Evolutionary conservation across 768 basidiomycete species (phyloP), one percentile per base, ranked within the genome.

Genomic region (Xerocomellus amylosporus): DNA sequence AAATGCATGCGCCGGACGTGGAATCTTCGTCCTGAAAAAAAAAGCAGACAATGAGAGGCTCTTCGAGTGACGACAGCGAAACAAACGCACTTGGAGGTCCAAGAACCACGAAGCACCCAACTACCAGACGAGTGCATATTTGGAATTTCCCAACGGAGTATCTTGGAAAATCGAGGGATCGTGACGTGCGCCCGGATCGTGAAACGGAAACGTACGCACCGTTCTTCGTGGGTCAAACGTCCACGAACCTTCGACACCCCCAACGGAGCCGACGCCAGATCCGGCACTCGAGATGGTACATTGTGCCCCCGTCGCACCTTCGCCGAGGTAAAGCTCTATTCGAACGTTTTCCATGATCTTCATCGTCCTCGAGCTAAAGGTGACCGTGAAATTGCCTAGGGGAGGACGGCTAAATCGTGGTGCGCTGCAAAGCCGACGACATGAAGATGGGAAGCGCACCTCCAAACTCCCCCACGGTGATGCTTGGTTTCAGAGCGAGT

Each of bases 21-120:
- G 77, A 44, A 66, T 64, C 33, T 70, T 58, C 0, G 65, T 79
- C 68, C 75, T 80, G 55, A 26, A 15, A 6, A 59, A 52, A 49
- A 61, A 57, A 43, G n/a, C n/a, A n/a, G 17, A 12, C n/a, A 55
- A 55, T 55, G 22, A 39, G 40, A 20, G 6, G 8, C 33, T 43
- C 8, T 0, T 38, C 19, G 5, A 20, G 41, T 4, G 31, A 28
- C 31, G n/a, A 19, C 31, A 26, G 19, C 42, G 43, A 30, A 30
- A 38, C 17, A 61, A 22, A 71, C 83, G 58, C 49, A 90, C 88
- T 69, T 73, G 57, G 87, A 84, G 0, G 78, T 78, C 71, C 88
- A 95, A 37, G 90, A 85, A 20, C 93, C 93, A 37, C 85, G 85
- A 44, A 96, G 70, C 40, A 78, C 85, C 78, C 87, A 86, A 37